Evolutionary conservation across 2,329 filamentous ascomycete genomes (phyloP), one percentile per base, ranked within the genome.

Genomic region (Exophiala oligosperma): DNA sequence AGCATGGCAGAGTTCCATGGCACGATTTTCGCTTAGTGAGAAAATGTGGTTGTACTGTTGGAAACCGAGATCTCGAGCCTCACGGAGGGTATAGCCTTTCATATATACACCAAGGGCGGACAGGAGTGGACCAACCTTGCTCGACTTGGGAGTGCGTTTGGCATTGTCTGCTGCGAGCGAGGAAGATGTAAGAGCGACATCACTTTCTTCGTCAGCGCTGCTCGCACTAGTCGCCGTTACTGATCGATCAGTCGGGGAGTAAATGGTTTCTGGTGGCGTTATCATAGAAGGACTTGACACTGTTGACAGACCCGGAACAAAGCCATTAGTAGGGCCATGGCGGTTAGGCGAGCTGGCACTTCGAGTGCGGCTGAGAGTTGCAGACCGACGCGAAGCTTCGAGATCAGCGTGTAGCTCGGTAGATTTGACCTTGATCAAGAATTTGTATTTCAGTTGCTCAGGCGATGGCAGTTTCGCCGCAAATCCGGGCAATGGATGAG

Each of bases 361-460:
- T 59, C 84, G 81, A 62, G 84, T 76, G 38, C 77, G 76, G n/a
- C 73, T 72, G 52, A 67, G 62, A 8, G 66, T 65, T 24, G 64
- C 61, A 8, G 74, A 66, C 48, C 81, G 79, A 17, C 77, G 74
- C 50, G 73, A 74, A 57, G 70, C 74, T 28, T 76, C 74, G 9
- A 72, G 77, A 49, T 82, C 78, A 44, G 79, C 77, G 11, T 70
- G 74, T 47, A 82, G 79, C 65, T 85, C 81, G 6, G 90, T 86
- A 64, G 90, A 89, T 75, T 97, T 99, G 62, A 97, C 94, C 73
- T 99, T 99, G 79, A 97, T 88, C 56, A 99, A 79, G 56, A 97
- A 91, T 43, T 87, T 87, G 67, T 89, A 81, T 76, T 88, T 90
- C 48, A 99, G 80, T 66, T 97, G 87, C 48, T 94, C 90, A 0